These are phyloP conservation scores for Aspergillus brasiliensis DNA, from an alignment of 2,329 filamentous ascomycete species.

Conservation along the genomic window DNA sequence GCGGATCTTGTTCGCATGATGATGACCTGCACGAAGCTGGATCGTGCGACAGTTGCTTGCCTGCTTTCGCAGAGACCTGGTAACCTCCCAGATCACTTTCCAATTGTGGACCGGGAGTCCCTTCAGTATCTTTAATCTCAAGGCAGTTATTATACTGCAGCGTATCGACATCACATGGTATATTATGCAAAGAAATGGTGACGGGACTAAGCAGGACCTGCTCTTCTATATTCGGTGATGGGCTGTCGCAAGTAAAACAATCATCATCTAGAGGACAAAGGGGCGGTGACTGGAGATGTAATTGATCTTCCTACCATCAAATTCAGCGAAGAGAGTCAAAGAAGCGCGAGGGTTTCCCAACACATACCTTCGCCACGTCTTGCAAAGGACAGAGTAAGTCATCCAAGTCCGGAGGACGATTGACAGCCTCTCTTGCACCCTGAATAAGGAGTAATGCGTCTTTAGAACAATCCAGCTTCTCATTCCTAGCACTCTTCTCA, in stretches of 20 bases:
- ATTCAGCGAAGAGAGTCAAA: neutral
- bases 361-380: neutral
- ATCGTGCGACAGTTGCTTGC: neutral
- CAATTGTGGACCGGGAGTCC: neutral
- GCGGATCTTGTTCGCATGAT: neutral
- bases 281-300: no score
- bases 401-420: neutral
- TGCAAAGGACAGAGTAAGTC: neutral
- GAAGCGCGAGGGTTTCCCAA: neutral
- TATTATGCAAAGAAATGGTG: no score
- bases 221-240: neutral
- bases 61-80: neutral
- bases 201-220: neutral
- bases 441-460: neutral
- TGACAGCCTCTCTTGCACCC: neutral
- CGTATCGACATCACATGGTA: neutral
- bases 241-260: neutral
- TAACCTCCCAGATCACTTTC: neutral
- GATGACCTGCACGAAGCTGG: neutral
- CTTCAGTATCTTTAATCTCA: no score
- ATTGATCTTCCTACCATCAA: neutral
- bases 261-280: neutral
- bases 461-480: neutral
- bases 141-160: no score
- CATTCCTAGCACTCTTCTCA: neutral